These are phyloP conservation scores for Colletotrichum orchidophilum DNA, from an alignment of 2,329 filamentous ascomycete genomes.

Conservation along the genomic window DNA sequence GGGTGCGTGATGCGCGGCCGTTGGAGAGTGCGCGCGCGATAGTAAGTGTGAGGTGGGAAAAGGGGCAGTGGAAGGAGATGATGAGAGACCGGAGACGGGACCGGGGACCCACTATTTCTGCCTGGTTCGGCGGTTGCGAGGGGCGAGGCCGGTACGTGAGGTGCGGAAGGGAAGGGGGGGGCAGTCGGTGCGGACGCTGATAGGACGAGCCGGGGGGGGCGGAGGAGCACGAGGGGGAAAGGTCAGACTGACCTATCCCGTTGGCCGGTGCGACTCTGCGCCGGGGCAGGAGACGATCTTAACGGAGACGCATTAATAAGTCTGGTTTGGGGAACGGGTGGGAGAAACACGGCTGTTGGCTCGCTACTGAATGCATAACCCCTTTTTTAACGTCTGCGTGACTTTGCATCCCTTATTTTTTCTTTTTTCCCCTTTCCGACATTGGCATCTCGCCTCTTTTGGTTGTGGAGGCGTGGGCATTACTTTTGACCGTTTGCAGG, in stretches of 20 bases:
- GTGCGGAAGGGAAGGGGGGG: slow-evolving; percentile 1
- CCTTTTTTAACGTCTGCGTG: background rate
- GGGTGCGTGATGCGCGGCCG: background rate
- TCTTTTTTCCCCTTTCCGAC: background rate
- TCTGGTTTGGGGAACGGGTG: background rate
- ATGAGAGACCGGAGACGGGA: slow-evolving; percentile 16
- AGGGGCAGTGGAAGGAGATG: slow-evolving; percentile 21
- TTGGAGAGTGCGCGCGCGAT: slow-evolving; percentile 5
- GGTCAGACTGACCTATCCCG: slow-evolving; percentile 12
- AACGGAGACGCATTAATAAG: slow-evolving; percentile 26
- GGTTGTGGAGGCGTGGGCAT: slow-evolving; percentile 5
- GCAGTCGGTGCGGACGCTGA: slow-evolving; percentile 17
- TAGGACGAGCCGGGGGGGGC: slow-evolving; percentile 23
- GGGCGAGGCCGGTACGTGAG: slow-evolving; percentile 6
- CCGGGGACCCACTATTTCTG: background rate
- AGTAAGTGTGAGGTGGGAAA: slow-evolving; percentile 7
- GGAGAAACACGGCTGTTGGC: slow-evolving; percentile 5
- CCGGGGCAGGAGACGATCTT: slow-evolving; percentile 5
- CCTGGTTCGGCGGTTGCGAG: slow-evolving; percentile 9
- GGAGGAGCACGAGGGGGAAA: background rate
- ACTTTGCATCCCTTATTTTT: background rate
- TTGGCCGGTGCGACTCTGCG: background rate
- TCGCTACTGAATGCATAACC: slow-evolving; percentile 24
- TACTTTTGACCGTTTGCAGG: slow-evolving; percentile 20
- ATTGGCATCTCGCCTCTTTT: background rate